A percentile compares a stretch with the other conserved stretches of the same genome.
phyloP scores from a whole-genome alignment of 306 rosid genomes.

The Dryas octopetala region DNA sequence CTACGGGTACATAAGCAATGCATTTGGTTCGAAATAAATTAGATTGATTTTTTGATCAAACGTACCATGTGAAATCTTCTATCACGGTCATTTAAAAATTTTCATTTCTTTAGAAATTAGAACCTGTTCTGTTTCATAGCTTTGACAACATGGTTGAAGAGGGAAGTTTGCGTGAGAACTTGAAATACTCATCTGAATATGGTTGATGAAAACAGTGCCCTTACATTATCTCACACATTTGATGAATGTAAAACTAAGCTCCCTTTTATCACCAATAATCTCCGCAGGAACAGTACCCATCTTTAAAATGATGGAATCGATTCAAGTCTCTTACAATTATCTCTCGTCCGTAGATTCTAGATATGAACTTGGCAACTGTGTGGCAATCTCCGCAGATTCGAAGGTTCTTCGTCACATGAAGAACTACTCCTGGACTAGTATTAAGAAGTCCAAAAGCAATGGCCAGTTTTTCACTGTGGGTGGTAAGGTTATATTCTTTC shows the following conservation, averaged over 20 bases:
- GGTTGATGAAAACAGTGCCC: too few species aligned
- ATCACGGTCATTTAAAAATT: too few species aligned
- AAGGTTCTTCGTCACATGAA: conserved; percentile 32
- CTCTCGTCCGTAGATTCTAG: conserved; percentile 23
- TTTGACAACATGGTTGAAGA: too few species aligned
- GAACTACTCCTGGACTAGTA: too few species aligned
- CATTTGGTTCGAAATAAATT: not conserved
- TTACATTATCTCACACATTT: too few species aligned
- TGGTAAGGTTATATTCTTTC: not conserved
- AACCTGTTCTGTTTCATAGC: too few species aligned
- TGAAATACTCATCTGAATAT: too few species aligned
- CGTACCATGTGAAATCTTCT: not conserved
- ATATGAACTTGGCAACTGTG: conserved; percentile 27
- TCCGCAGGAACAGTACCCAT: conserved; percentile 31
- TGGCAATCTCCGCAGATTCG: conserved; percentile 40
- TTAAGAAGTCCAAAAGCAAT: conserved; percentile 33
- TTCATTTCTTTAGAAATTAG: too few species aligned
- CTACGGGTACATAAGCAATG: too few species aligned
- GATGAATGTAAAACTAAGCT: too few species aligned
- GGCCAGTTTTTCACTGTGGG: conserved; percentile 34
- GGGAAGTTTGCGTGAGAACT: too few species aligned
- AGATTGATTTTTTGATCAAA: not conserved
- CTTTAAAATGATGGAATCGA: conserved; percentile 35
- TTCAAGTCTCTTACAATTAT: conserved; percentile 30
- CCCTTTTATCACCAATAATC: conserved; percentile 27